A percentile compares a stretch with the other conserved stretches of the same genome.
Evolutionary conservation across 2,329 filamentous ascomycete genomes (phyloP).

Genomic region (Leptographium lundbergii): DNA sequence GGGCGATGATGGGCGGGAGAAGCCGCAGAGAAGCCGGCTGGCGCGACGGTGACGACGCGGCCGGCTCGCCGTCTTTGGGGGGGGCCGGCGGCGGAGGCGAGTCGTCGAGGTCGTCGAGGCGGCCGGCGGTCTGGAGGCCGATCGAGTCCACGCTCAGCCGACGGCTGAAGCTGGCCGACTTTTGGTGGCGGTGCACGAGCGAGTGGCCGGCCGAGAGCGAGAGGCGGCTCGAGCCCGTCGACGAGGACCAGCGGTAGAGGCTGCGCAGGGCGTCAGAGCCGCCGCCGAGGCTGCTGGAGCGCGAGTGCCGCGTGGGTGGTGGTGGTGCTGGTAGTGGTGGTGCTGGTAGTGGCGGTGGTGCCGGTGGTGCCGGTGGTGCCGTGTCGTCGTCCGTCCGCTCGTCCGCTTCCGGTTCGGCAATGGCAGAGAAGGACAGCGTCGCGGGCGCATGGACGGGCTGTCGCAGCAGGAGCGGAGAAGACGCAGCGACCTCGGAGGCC

Average conservation of each 20-base stretch:
- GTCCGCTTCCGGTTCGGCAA: slow-evolving; percentile 2
- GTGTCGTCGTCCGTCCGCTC: not conserved
- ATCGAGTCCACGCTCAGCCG: slow-evolving; percentile 32
- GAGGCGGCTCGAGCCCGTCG: slow-evolving; percentile 38
- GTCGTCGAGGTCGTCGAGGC: not conserved
- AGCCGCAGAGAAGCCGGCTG: slow-evolving; percentile 16
- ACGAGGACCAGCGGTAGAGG: slow-evolving; percentile 40
- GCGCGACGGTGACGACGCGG: slow-evolving; percentile 11
- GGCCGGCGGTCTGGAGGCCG: slow-evolving; percentile 11
- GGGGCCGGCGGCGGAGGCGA: not conserved
- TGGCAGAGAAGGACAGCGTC: slow-evolving; percentile 1
- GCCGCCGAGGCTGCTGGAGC: slow-evolving; percentile 23
- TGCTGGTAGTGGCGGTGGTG: not conserved
- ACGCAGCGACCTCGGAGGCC: not conserved
- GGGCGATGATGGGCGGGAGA: slow-evolving; percentile 27
- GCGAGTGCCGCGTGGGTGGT: slow-evolving; percentile 18
- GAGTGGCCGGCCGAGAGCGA: slow-evolving; percentile 9
- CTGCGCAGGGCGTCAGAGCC: slow-evolving; percentile 32
- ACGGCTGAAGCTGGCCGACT: slow-evolving; percentile 21
- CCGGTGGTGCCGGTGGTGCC: not conserved
- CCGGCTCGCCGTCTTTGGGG: slow-evolving; percentile 9
- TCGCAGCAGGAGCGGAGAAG: slow-evolving; percentile 4
- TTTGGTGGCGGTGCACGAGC: slow-evolving; percentile 17
- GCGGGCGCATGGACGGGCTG: slow-evolving; percentile 17
- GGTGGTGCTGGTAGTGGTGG: not conserved